phyloP scores from a whole-genome alignment of 2,329 filamentous ascomycete species.

The Sporothrix schenckii region DNA sequence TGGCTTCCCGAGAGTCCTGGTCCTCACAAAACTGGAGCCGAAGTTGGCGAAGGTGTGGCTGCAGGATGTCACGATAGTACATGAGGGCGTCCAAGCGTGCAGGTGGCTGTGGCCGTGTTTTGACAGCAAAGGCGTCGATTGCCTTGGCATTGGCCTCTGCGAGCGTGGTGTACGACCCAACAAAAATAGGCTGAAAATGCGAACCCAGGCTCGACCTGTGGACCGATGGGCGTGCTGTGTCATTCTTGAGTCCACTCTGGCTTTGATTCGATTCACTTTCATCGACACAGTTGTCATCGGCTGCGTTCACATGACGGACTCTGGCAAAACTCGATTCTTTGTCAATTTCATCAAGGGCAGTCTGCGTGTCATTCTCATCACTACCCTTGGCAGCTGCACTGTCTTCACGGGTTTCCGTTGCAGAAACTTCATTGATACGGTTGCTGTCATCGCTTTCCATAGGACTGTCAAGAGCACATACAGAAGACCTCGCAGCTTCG shows the following conservation, averaged over 20 bases:
- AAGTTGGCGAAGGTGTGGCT: slow-evolving; percentile 21
- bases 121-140: slow-evolving; percentile 24
- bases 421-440: no score
- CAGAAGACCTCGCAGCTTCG: neutral
- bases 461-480: neutral
- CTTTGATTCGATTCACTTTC: neutral
- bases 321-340: no score
- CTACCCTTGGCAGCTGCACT: no score
- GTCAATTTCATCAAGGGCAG: no score
- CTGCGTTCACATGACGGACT: neutral
- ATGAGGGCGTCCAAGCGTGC: slow-evolving; percentile 28
- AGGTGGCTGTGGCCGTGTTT: slow-evolving; percentile 26
- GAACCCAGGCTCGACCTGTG: neutral
- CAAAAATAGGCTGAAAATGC: slow-evolving; percentile 21
- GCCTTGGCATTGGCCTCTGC: slow-evolving; percentile 30
- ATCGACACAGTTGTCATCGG: neutral
- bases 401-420: no score
- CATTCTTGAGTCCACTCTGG: neutral
- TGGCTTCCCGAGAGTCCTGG: neutral
- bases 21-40: neutral
- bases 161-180: slow-evolving; percentile 33
- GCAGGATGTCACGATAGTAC: slow-evolving; percentile 29
- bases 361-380: no score
- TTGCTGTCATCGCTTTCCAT: no score
- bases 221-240: neutral